Evolutionary conservation across 108 stramenopile genomes (phyloP).

Genomic region (Asterionellopsis glacialis): DNA sequence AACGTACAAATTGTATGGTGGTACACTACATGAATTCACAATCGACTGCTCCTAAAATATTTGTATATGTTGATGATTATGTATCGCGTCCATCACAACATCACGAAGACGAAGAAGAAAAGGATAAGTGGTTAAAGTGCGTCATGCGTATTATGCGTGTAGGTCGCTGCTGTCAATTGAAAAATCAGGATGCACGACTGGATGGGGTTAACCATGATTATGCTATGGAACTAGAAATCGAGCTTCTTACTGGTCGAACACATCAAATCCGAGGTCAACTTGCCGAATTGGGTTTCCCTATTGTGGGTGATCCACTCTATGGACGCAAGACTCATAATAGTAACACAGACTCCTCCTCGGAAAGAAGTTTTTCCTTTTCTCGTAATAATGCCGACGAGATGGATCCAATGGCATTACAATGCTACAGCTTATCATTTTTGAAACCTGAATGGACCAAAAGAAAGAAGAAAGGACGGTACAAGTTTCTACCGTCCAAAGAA

Average conservation of each 20-base stretch:
- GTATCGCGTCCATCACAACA: conserved; percentile 11
- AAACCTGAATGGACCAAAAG: conserved; percentile 22
- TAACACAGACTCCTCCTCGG: not conserved
- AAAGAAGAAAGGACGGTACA: not conserved
- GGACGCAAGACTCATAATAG: conserved; percentile 29
- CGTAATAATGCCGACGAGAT: no score
- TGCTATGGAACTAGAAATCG: conserved; percentile 40
- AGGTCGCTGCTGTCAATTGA: conserved; percentile 28
- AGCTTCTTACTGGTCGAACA: conserved; percentile 27
- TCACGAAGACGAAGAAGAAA: conserved; percentile 1
- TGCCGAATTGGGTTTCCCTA: conserved; percentile 39
- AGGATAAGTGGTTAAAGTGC: conserved; percentile 26
- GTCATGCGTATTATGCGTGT: conserved; percentile 28
- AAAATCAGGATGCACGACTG: conserved; percentile 7
- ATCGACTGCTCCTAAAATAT: conserved; percentile 32
- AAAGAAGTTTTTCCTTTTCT: no score
- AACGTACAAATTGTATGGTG: conserved; percentile 8
- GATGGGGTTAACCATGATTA: not conserved
- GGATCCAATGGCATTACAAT: conserved; percentile 28
- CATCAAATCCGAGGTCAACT: conserved; percentile 51
- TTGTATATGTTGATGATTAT: conserved; percentile 1
- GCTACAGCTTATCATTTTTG: conserved; percentile 27
- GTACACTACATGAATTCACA: conserved; percentile 30
- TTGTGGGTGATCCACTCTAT: conserved; percentile 39
- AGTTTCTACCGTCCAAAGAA: not conserved